phyloP scores from a whole-genome alignment of 306 rosid species.

The Quercus rubra region DNA sequence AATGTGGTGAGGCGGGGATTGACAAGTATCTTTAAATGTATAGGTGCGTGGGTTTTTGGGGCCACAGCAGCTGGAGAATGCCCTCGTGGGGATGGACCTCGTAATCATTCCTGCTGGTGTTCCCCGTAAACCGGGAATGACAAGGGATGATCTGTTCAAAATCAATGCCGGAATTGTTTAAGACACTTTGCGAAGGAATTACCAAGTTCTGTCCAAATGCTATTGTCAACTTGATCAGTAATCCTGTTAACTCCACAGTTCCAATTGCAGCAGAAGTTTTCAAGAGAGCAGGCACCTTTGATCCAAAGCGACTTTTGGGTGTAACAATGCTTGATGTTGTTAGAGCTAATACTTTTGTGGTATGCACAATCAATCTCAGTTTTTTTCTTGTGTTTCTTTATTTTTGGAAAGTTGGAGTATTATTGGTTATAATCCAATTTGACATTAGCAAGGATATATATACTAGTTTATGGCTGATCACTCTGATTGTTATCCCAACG shows the following conservation, averaged over 20 bases:
- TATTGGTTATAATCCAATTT: not conserved
- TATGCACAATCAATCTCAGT: constrained; percentile 21
- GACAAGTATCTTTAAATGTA: constrained; percentile 1
- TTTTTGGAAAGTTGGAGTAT: not conserved
- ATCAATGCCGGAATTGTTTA: constrained; percentile 95
- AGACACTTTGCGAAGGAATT: constrained; percentile 82
- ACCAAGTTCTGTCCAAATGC: constrained; percentile 79
- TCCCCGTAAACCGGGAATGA: constrained; percentile 98
- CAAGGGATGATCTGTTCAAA: constrained; percentile 90
- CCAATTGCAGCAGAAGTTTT: constrained; percentile 95
- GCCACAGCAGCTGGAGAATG: constrained; percentile 76
- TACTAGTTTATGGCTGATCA: not conserved
- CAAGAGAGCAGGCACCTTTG: constrained; percentile 86
- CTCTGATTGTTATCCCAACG: not conserved
- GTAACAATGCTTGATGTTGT: constrained; percentile 90
- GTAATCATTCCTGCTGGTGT: constrained; percentile 89
- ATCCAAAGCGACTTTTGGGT: constrained; percentile 88
- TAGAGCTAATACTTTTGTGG: constrained; percentile 96
- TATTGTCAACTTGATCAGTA: constrained; percentile 89
- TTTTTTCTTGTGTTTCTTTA: not conserved
- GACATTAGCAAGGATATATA: not conserved
- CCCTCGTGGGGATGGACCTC: constrained; percentile 88
- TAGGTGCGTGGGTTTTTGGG: constrained; percentile 93
- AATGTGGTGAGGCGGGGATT: not conserved
- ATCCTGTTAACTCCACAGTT: constrained; percentile 95